phyloP scores from a whole-genome alignment of 169 alveolate species.

The Eimeria praecox region DNA sequence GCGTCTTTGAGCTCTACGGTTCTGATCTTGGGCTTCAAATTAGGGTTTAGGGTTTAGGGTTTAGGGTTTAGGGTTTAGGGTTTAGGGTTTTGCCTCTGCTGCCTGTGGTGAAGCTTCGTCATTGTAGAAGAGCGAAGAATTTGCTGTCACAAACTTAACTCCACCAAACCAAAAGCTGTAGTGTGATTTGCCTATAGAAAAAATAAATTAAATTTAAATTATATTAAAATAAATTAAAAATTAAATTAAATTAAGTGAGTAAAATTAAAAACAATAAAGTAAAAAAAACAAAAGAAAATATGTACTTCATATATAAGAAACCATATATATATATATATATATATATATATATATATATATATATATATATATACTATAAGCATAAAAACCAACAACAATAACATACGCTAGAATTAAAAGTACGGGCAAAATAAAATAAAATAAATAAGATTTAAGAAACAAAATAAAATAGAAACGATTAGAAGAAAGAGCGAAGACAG shows the following conservation, averaged over 20 bases:
- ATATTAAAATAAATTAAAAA: neutral
- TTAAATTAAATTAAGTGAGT: neutral
- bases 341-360: too few species aligned
- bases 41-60: neutral
- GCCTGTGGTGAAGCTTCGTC: neutral
- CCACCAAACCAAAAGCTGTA: constrained; percentile 62
- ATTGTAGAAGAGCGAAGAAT: constrained; percentile 24
- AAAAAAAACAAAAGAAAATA: too few species aligned
- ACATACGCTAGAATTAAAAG: too few species aligned
- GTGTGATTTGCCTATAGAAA: neutral
- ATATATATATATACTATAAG: too few species aligned
- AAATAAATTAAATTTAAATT: neutral
- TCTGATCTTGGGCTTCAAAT: too few species aligned
- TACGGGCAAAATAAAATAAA: too few species aligned
- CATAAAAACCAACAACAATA: too few species aligned
- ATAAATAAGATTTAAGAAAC: too few species aligned
- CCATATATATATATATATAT: too few species aligned
- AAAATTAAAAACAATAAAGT: neutral
- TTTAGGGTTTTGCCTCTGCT: constrained; percentile 30
- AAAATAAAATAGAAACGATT: too few species aligned
- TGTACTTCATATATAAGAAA: too few species aligned
- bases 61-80: neutral
- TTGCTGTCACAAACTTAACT: constrained; percentile 13
- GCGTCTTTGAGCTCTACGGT: too few species aligned
- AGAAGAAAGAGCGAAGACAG: neutral